Evolutionary conservation across 441 rosid genomes (phyloP).

Genomic region (Syzygium malaccense): DNA sequence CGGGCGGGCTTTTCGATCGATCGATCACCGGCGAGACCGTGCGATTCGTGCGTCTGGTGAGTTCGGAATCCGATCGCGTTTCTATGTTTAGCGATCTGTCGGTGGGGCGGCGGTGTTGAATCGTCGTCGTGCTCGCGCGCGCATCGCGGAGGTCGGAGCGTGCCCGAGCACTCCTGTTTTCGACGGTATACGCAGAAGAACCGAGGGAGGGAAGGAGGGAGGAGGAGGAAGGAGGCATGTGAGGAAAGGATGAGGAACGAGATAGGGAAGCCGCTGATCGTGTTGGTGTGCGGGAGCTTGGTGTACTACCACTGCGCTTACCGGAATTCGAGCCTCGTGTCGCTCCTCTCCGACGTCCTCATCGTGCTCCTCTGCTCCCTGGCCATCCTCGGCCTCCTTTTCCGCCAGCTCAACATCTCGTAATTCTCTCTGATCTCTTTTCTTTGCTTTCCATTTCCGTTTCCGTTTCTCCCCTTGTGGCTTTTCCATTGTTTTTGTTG

Average conservation of each 20-base stretch:
- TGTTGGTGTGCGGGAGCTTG: constrained; percentile 65
- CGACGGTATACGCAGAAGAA: neutral
- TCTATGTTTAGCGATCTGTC: neutral
- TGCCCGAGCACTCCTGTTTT: neutral
- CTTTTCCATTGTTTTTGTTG: neutral
- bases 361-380: constrained; percentile 93
- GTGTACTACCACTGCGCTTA: constrained; percentile 87
- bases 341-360: constrained; percentile 77
- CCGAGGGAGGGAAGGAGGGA: neutral
- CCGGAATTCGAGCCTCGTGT: constrained; percentile 66
- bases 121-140: neutral
- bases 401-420: constrained; percentile 89
- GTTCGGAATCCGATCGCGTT: neutral
- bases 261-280: constrained; percentile 63
- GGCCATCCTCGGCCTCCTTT: constrained; percentile 96
- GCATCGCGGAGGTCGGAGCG: neutral
- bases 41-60: neutral
- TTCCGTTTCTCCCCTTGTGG: neutral
- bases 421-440: constrained; percentile 10
- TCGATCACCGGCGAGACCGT: neutral
- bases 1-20: neutral
- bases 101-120: neutral
- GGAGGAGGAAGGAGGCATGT: constrained; percentile 14
- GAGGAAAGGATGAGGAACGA: constrained; percentile 22
- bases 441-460: neutral